Conservation (phyloP, 768 basidiomycete species). For the Mycena alexandri region DNA sequence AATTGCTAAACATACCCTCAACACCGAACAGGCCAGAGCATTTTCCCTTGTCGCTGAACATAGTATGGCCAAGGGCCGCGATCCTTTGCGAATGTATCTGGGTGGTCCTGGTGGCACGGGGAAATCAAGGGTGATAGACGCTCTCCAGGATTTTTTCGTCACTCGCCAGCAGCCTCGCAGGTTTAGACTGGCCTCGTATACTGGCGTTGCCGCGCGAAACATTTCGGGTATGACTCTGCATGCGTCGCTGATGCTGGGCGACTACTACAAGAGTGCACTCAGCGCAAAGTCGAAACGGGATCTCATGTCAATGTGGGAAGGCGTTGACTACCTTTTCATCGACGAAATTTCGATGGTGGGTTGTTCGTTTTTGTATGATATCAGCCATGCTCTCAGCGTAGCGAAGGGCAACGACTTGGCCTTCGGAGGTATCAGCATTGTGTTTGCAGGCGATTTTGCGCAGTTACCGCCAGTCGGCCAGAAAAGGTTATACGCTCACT, state of each 20-base stretch:
- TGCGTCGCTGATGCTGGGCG: conserved; percentile 41
- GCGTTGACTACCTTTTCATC: conserved; percentile 54
- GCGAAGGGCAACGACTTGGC: conserved; percentile 46
- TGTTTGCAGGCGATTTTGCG: conserved; percentile 59
- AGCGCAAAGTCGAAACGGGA: conserved; percentile 20
- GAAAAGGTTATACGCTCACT: conserved; percentile 5
- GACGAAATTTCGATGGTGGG: conserved; percentile 58
- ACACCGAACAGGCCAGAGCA: too few relatives aligned
- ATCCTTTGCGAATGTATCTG: too few relatives aligned
- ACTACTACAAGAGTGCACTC: conserved; percentile 3
- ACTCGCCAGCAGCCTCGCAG: conserved; percentile 35
- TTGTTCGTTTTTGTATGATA: conserved; percentile 44
- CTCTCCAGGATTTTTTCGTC: conserved; percentile 38
- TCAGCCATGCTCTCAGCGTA: conserved; percentile 48
- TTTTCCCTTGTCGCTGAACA: too few relatives aligned
- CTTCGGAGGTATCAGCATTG: conserved; percentile 57
- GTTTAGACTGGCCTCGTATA: conserved; percentile 49
- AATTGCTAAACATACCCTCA: too few relatives aligned
- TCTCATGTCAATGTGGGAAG: conserved; percentile 51
- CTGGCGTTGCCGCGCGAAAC: conserved; percentile 55
- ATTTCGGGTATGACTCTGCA: conserved; percentile 58
- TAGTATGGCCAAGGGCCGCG: too few relatives aligned
- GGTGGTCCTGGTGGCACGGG: too few relatives aligned
- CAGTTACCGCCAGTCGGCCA: conserved; percentile 55
- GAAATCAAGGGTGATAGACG: conserved; percentile 45